These are phyloP conservation scores for Artemisia tridentata DNA, from an alignment of 129 eudicot genomes.

Conservation along the genomic window DNA sequence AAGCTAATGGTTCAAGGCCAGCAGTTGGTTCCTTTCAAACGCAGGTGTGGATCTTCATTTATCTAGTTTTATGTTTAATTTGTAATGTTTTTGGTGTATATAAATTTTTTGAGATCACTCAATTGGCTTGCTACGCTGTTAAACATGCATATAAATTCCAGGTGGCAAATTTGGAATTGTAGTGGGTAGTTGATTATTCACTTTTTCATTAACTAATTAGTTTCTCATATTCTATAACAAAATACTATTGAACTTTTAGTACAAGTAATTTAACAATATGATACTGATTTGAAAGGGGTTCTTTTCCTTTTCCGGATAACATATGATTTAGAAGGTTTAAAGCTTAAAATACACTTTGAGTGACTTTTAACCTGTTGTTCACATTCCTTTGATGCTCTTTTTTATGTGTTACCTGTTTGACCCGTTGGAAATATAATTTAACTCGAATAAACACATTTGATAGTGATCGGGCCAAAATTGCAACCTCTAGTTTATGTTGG, in stretches of 20 bases:
- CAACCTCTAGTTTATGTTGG: neutral
- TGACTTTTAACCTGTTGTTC: neutral
- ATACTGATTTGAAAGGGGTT: neutral
- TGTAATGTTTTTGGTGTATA: conserved; percentile 6
- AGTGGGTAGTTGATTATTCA: neutral
- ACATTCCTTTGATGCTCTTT: no score
- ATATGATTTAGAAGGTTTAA: no score
- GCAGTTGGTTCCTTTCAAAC: conserved; percentile 45
- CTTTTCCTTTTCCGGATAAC: no score
- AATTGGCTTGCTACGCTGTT: neutral
- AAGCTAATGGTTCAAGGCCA: conserved; percentile 54
- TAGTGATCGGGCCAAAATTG: neutral
- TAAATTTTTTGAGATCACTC: neutral
- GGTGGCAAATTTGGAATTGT: neutral
- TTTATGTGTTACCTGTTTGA: no score
- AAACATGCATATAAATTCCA: neutral
- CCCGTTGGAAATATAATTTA: no score
- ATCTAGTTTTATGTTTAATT: neutral
- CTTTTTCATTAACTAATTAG: neutral
- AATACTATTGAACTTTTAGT: no score
- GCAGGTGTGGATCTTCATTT: conserved; percentile 43
- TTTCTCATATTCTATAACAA: neutral
- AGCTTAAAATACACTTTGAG: neutral
- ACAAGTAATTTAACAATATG: no score
- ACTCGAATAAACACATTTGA: no score